Evolutionary conservation across 1,139 yeast genomes (phyloP), one percentile per base, ranked within the genome.

Genomic region (Wickerhamomyces sp.): DNA sequence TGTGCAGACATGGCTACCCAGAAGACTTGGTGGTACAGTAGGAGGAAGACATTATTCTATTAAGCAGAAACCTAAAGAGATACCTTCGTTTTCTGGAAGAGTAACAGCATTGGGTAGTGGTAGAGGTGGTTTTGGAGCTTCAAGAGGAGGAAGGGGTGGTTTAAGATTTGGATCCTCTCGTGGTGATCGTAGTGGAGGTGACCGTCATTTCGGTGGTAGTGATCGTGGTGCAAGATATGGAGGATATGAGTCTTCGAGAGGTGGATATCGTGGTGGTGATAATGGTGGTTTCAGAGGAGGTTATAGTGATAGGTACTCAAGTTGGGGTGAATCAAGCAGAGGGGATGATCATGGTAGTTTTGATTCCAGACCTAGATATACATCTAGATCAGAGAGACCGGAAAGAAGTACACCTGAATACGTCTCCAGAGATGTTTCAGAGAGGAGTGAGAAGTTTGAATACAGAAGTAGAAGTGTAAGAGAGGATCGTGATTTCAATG

Each of bases 1-100:
- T 0, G 79, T 81, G 13, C 76, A 85, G 48, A 76, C 75, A 52
- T 93, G 96, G 95, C 77, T 76, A 49, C 99, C 99, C 0, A 66
- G 91, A 60, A 62, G 86, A 47, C 65, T 85, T 1, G 91, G 89
- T 1, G 93, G 93, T 4, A 91, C 91, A 0, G 61, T 79, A 11
- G 90, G 89, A 7, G 88, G 88, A 2, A 66, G 88, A 45, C 79
- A 73, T 27, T 73, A 75, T 53, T 61, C 72, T 14, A 59, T 60
- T 43, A 47, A 41, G 37, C 48, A 48, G 11, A 49, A 40, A 15
- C 42, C 37, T 34, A 45, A 39, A 26, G 52, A 46, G 36, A 37
- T 34, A 7, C 40, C 39, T 5, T 10, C 45, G 50, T 18, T 35
- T 8, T 27, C 34, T 3, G 30, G 40, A 31, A 37, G 40, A 31